phyloP scores from a whole-genome alignment of 257 asterid genomes.

The Apocynum venetum region DNA sequence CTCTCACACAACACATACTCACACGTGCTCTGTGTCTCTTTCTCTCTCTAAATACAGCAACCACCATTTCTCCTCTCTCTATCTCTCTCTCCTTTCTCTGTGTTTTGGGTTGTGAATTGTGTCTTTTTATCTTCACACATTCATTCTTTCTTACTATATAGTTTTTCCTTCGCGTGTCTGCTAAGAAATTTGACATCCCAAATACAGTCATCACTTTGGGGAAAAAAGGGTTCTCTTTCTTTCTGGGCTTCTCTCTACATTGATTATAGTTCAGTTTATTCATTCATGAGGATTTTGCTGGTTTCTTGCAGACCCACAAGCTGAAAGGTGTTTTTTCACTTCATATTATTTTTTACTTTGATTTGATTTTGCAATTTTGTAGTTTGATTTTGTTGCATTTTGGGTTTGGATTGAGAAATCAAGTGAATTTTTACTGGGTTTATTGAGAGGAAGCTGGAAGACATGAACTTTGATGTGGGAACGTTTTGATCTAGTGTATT shows the following conservation, averaged over 20 bases:
- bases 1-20: constrained; percentile 1
- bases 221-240: not conserved
- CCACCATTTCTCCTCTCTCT: not conserved
- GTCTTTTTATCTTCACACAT: not conserved
- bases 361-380: not conserved
- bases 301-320: not conserved
- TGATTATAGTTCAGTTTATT: constrained; percentile 16
- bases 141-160: not conserved
- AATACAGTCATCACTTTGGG: not conserved
- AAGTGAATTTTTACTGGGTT: constrained; percentile 15
- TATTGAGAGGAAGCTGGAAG: constrained; percentile 13
- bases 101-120: not conserved
- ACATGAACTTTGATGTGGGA: constrained; percentile 13
- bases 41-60: constrained; percentile 10
- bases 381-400: not conserved
- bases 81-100: constrained; percentile 3
- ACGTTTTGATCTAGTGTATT: constrained; percentile 15
- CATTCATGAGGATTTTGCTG: constrained; percentile 19
- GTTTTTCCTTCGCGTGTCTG: constrained; percentile 32
- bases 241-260: constrained; percentile 11
- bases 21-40: constrained; percentile 9
- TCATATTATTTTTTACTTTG: not conserved
- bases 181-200: constrained; percentile 11
- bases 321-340: constrained; percentile 1
- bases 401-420: constrained; percentile 2